A percentile compares a stretch with the other conserved stretches of the same genome.
These are phyloP conservation scores for Plantago major DNA, from an alignment of 257 asterid genomes.

Conservation along the genomic window DNA sequence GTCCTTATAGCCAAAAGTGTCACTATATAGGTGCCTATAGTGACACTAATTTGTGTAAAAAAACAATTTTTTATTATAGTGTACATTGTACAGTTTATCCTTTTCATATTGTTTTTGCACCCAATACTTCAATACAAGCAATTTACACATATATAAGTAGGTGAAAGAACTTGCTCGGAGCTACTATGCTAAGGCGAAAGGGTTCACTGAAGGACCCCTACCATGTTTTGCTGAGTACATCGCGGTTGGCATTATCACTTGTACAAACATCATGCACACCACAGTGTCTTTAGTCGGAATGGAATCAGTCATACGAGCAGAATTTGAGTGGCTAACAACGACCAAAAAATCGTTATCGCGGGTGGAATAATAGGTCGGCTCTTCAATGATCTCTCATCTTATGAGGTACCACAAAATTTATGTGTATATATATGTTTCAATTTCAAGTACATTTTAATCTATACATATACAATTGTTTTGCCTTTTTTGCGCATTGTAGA, in stretches of 20 bases:
- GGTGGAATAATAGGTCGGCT: neutral
- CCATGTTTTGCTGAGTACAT: conserved; percentile 19
- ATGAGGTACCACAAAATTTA: neutral
- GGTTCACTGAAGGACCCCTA: conserved; percentile 17
- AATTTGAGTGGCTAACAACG: conserved; percentile 7
- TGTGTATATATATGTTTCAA: too few species aligned
- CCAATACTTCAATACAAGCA: too few species aligned
- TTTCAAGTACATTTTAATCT: too few species aligned
- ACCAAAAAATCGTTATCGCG: conserved; percentile 7
- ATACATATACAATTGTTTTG: too few species aligned
- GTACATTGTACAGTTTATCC: too few species aligned
- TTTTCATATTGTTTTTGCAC: too few species aligned
- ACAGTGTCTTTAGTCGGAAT: conserved; percentile 3
- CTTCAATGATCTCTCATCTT: conserved; percentile 1
- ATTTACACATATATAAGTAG: neutral
- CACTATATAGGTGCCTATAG: too few species aligned
- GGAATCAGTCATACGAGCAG: neutral
- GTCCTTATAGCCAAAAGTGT: too few species aligned
- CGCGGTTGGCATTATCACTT: conserved; percentile 1
- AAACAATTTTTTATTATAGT: too few species aligned
- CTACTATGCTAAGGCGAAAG: conserved; percentile 20
- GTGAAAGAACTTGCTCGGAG: conserved; percentile 12
- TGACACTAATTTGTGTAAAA: too few species aligned
- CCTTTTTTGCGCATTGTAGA: neutral
- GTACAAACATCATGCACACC: neutral